Evolutionary conservation across 116 monocot genomes (phyloP), one percentile per base, ranked within the genome.

Genomic region (Zostera marina): DNA sequence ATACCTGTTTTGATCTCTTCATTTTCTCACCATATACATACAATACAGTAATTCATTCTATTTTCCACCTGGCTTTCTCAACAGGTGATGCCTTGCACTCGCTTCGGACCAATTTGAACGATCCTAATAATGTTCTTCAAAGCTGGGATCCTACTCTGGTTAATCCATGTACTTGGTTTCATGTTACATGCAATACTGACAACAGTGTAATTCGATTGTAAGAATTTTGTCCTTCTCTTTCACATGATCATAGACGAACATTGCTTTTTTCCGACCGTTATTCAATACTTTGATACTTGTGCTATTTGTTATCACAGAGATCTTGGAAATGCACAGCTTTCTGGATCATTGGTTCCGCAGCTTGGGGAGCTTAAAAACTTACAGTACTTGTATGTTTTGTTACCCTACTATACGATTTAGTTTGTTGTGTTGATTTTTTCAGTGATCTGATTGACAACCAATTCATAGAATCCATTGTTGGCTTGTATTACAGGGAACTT

Each of bases 141-240:
- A 90, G 96, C 74, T 96, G 96, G 96, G 96, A 96, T 74, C 80
- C 90, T 10, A 86, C 96, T 16, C 76, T 96, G 22, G 90, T 90
- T 32, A 90, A 89, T 73, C 96, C 96, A 23, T 96, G 96, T 59
- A 90, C 96, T 59, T 96, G 96, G 96, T 96, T 90, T 66, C 96
- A 96, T 79, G 85, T 96, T 57, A 85, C 96, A 57, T 90, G 96
- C 68, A 83, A 86, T 43, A 65, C 39, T 66, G 96, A 86, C 19
- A 86, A 96, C 47, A 85, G 77, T 74, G 96, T 96, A 42, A 80
- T 83, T 63, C 74, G 96, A 80, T 82, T 96, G 96, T 96, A 85
- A 60, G 93, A 14, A 53, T 39, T 47, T 47, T 54, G 11, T 21
- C 26, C 10, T 13, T 47, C 43, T 40, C 15, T 41, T 39, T 53